Percentiles rank a stretch among this genome's conserved stretches.
phyloP scores from a whole-genome alignment of 1,284 basidiomycete species.

The Athelia psychrophila region DNA sequence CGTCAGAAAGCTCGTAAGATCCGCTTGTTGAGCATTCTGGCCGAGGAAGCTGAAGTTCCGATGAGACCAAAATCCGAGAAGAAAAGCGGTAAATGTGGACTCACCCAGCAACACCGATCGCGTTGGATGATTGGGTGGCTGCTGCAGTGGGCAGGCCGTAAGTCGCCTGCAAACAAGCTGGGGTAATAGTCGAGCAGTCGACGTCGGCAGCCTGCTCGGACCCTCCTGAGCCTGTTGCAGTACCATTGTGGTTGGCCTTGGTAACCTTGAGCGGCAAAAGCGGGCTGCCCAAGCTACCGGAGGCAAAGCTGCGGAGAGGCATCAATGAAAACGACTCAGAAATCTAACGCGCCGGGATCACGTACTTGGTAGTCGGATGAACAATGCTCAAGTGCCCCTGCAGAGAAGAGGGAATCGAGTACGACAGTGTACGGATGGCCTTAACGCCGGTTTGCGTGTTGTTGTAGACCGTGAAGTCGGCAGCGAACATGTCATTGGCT shows the following conservation, averaged over 20 bases:
- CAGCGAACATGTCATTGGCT: constrained; percentile 40
- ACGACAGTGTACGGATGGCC: constrained; percentile 37
- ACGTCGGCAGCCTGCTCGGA: constrained; percentile 19
- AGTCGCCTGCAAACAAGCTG: constrained; percentile 37
- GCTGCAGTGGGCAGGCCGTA: constrained; percentile 38
- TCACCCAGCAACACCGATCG: constrained; percentile 37
- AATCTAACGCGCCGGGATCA: not conserved
- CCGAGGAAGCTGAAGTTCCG: constrained; percentile 28
- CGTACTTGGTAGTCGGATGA: constrained; percentile 43
- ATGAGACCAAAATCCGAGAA: constrained; percentile 3
- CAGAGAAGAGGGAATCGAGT: constrained; percentile 37
- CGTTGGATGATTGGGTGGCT: constrained; percentile 30
- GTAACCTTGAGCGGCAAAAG: constrained; percentile 2
- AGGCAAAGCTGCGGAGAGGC: constrained; percentile 20
- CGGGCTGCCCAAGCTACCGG: constrained; percentile 12
- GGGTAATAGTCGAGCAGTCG: constrained; percentile 33
- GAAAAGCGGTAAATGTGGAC: constrained; percentile 6
- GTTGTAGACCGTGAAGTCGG: constrained; percentile 35
- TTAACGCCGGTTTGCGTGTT: constrained; percentile 32
- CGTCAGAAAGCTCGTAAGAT: constrained; percentile 42
- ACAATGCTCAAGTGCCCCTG: constrained; percentile 37
- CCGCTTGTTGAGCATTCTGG: constrained; percentile 38
- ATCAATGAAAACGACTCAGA: not conserved
- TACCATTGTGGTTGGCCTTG: constrained; percentile 6
- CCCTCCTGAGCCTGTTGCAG: constrained; percentile 1